Base-by-base conservation (phyloP, 345 rosid species). In the Viola odorata region DNA sequence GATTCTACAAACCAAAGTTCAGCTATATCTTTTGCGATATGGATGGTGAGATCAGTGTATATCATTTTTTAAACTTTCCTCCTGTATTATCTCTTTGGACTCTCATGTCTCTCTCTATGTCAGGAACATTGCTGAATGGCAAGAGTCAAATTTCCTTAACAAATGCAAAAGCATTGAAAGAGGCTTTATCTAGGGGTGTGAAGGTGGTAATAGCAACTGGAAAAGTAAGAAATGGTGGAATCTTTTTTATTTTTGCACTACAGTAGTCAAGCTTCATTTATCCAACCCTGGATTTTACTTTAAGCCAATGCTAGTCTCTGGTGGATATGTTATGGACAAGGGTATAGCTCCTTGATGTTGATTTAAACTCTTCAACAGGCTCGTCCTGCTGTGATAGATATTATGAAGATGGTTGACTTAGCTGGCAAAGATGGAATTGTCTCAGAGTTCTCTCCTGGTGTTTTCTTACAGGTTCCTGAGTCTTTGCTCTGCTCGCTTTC, bases 161-260 rank as follows among this genome's bases (percentile, higher is more conserved):
- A 65, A 94, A 77, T 72, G 91, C 82, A 51, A 81, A 82, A 61
- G 97, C 99, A 60, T 71, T 94, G 64, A 90, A 78, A 70, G 97
- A 94, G 75, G 99, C 99, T 40, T 57, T 73, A 58, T 76, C 84
- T 62, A 88, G 92, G 68, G 99, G 97, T 37, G 73, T 94, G 62
- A 94, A 86, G 78, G 89, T 94, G 69, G 85, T 94, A 74, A 81
- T 90, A 73, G 97, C 97, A 52, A 94, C 96, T 12, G 99, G 96
- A 74, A 90, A 88, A 80, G 99, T 86, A 75, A 68, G 83, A 60
- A 58, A 47, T 39, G 53, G 41, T 36, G 41, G 15, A 15, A 50
- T 52, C 56, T 47, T 41, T 45, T 53, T 40, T 50, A 47, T 55
- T 54, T 56, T n/a, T 41, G 6, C 32, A 23, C 32, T 23, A 23